Percentiles rank a stretch among this genome's conserved stretches.
These are phyloP conservation scores for Brassica cretica DNA, from an alignment of 345 rosid species.

Conservation along the genomic window DNA sequence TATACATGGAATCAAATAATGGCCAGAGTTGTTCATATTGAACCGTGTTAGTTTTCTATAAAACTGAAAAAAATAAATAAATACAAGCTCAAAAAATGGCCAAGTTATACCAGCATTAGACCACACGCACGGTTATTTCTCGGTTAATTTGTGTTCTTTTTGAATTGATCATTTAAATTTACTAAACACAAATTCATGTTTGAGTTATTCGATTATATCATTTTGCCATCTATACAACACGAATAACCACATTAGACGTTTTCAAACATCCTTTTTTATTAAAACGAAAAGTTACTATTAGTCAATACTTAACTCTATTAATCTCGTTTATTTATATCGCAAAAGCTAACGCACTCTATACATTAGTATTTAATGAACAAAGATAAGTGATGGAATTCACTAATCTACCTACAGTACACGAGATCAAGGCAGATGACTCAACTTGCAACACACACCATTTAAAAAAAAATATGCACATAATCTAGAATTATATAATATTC, in stretches of 20 bases:
- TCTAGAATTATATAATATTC: neutral
- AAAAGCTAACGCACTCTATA: conserved; percentile 3
- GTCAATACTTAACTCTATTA: neutral
- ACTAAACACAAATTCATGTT: neutral
- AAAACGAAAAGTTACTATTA: neutral
- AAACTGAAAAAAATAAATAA: neutral
- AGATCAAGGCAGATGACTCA: conserved; percentile 18
- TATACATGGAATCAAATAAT: neutral
- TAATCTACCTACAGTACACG: neutral
- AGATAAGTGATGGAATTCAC: neutral
- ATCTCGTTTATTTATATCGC: neutral
- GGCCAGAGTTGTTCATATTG: neutral
- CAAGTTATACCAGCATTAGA: neutral
- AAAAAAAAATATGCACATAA: neutral
- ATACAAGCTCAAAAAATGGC: neutral
- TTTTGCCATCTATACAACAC: neutral
- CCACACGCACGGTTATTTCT: neutral
- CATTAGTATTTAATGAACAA: neutral
- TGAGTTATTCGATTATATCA: neutral
- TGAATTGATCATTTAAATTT: neutral
- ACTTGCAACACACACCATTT: conserved; percentile 3
- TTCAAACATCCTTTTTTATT: neutral
- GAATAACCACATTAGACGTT: neutral
- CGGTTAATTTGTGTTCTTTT: neutral
- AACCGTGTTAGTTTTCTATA: neutral